Conservation (phyloP, 345 rosid species). For the Chamaenerion angustifolium region DNA sequence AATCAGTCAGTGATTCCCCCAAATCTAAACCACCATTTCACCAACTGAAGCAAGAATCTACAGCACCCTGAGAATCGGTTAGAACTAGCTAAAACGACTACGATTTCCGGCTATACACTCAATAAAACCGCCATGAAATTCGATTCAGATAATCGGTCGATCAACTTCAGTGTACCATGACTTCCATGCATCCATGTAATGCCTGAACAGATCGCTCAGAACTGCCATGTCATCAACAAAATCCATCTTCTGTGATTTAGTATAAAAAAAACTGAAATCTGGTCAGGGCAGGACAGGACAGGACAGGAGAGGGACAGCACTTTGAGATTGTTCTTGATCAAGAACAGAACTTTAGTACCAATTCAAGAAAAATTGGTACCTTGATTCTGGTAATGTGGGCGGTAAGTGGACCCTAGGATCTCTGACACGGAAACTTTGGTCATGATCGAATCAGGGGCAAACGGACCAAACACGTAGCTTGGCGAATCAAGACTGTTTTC, state of each 20-base stretch:
- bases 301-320: background rate
- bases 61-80: too few species aligned
- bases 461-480: conserved; percentile 44
- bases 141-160: too few species aligned
- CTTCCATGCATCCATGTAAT: conserved; percentile 57
- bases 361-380: conserved; percentile 18
- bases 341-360: background rate
- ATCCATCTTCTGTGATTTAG: background rate
- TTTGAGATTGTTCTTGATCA: too few species aligned
- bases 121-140: too few species aligned
- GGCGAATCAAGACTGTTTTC: conserved; percentile 13
- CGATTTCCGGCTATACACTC: too few species aligned
- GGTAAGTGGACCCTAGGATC: conserved; percentile 31
- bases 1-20: too few species aligned
- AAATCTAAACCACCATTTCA: too few species aligned
- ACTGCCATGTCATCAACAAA: conserved; percentile 33
- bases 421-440: conserved; percentile 27
- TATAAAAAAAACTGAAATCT: too few species aligned
- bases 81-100: too few species aligned
- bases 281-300: too few species aligned
- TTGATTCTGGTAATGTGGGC: conserved; percentile 50
- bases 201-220: conserved; percentile 47
- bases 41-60: too few species aligned
- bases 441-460: conserved; percentile 22
- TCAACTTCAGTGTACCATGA: conserved; percentile 45